Evolutionary conservation across 352 stramenopile species (phyloP).

Genomic region (Phytophthora europaea): DNA sequence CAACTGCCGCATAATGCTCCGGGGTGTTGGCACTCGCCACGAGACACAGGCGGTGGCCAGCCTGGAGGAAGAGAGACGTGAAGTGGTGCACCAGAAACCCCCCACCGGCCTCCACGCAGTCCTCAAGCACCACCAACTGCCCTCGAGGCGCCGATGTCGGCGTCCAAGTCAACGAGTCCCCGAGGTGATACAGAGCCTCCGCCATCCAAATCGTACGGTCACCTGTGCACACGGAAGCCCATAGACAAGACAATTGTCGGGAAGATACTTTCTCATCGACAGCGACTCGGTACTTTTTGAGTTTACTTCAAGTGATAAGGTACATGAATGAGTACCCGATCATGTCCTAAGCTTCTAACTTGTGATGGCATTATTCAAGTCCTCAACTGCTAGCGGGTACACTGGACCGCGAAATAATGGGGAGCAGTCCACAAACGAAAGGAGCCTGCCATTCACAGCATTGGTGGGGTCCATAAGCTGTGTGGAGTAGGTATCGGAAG

Average conservation of each 20-base stretch:
- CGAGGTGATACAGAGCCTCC: slow-evolving; percentile 62
- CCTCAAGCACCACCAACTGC: slow-evolving; percentile 67
- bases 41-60: slow-evolving; percentile 74
- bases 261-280: not conserved
- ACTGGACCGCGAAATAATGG: not conserved
- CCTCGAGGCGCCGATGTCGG: slow-evolving; percentile 56
- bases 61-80: slow-evolving; percentile 74
- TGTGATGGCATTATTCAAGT: slow-evolving; percentile 1
- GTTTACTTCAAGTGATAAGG: no score
- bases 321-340: no score
- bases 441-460: not conserved
- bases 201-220: slow-evolving; percentile 45
- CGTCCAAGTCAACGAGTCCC: slow-evolving; percentile 65
- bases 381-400: not conserved
- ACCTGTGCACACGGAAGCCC: slow-evolving; percentile 22
- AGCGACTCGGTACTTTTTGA: no score
- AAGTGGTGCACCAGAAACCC: slow-evolving; percentile 83
- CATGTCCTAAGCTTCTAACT: no score
- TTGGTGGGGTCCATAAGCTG: not conserved
- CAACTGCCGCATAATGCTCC: slow-evolving; percentile 72
- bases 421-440: not conserved
- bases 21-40: slow-evolving; percentile 54
- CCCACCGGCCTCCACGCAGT: slow-evolving; percentile 62
- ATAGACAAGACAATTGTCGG: slow-evolving; percentile 20
- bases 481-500: not conserved